Evolutionary conservation across 1,139 yeast species (phyloP).

Genomic region (Meyerozyma elateridarum): DNA sequence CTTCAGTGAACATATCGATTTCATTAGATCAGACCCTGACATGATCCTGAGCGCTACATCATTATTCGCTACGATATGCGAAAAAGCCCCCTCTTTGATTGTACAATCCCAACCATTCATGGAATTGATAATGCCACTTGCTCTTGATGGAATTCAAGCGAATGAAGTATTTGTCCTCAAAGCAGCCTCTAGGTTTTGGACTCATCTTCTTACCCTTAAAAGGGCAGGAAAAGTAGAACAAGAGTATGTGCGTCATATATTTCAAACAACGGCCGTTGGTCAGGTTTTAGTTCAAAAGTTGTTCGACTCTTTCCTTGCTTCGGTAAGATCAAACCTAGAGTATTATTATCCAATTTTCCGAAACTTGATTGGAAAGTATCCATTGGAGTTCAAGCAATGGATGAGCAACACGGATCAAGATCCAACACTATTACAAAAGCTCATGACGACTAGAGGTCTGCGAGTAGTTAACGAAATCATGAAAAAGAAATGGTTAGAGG

Average conservation of each 20-base stretch:
- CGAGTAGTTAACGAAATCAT: slow-evolving; percentile 53
- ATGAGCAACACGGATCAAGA: slow-evolving; percentile 4
- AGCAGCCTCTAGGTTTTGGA: slow-evolving; percentile 65
- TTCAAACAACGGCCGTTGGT: slow-evolving; percentile 38
- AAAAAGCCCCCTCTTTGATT: slow-evolving; percentile 46
- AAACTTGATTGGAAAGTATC: slow-evolving; percentile 47
- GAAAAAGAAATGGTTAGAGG: slow-evolving; percentile 60
- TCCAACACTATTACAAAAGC: slow-evolving; percentile 45
- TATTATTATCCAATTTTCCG: slow-evolving; percentile 53
- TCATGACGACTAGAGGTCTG: slow-evolving; percentile 62
- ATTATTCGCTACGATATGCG: slow-evolving; percentile 42
- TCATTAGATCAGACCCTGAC: slow-evolving; percentile 49
- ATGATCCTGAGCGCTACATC: slow-evolving; percentile 43
- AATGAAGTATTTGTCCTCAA: slow-evolving; percentile 65
- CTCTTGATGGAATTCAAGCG: slow-evolving; percentile 43
- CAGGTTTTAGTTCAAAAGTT: slow-evolving; percentile 26
- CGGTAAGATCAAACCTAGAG: slow-evolving; percentile 61
- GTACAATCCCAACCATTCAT: slow-evolving; percentile 33
- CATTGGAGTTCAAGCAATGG: slow-evolving; percentile 46
- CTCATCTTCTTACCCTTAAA: slow-evolving; percentile 46
- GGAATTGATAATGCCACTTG: slow-evolving; percentile 33
- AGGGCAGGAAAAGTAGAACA: slow-evolving; percentile 50
- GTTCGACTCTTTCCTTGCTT: slow-evolving; percentile 33
- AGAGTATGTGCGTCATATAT: slow-evolving; percentile 25
- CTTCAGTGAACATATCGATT: slow-evolving; percentile 27